These are phyloP conservation scores for Globisporangium canariense DNA, from an alignment of 352 stramenopile genomes.

Conservation along the genomic window DNA sequence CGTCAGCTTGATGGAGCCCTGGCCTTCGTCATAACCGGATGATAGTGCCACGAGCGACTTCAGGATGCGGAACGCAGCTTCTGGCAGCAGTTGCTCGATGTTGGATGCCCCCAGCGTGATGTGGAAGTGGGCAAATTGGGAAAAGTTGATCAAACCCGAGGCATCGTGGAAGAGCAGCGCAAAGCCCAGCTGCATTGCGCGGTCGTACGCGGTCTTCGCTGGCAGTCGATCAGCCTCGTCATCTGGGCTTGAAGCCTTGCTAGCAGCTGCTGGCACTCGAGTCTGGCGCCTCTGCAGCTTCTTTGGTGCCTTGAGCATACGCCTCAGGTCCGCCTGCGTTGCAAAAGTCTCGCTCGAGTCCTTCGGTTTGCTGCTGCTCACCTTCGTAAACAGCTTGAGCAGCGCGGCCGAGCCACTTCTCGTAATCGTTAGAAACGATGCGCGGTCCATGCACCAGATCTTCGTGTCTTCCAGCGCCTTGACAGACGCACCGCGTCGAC, in stretches of 20 bases:
- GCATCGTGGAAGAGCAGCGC: constrained; percentile 70
- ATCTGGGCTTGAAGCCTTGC: background rate
- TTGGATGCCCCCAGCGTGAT: constrained; percentile 69
- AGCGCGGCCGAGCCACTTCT: constrained; percentile 74
- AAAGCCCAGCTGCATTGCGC: constrained; percentile 57
- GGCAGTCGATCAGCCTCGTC: background rate
- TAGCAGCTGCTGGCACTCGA: constrained; percentile 11
- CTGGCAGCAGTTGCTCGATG: constrained; percentile 68
- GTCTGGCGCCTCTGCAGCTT: constrained; percentile 29
- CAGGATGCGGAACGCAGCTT: constrained; percentile 74
- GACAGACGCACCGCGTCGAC: constrained; percentile 90
- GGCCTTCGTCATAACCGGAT: constrained; percentile 17
- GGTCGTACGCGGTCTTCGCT: constrained; percentile 33
- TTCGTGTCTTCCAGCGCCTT: constrained; percentile 82
- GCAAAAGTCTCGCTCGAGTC: constrained; percentile 52
- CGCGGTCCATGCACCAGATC: constrained; percentile 92
- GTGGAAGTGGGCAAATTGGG: constrained; percentile 87
- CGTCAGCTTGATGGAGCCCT: constrained; percentile 47
- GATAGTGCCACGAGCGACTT: constrained; percentile 32
- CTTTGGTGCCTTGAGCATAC: constrained; percentile 50
- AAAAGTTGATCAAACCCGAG: constrained; percentile 82
- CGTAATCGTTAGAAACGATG: constrained; percentile 83
- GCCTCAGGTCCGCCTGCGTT: constrained; percentile 48
- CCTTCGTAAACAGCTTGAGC: constrained; percentile 69
- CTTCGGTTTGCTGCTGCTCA: constrained; percentile 38